phyloP scores from a whole-genome alignment of 2,329 filamentous ascomycete genomes.

The Gnomoniopsis smithogilvyi region DNA sequence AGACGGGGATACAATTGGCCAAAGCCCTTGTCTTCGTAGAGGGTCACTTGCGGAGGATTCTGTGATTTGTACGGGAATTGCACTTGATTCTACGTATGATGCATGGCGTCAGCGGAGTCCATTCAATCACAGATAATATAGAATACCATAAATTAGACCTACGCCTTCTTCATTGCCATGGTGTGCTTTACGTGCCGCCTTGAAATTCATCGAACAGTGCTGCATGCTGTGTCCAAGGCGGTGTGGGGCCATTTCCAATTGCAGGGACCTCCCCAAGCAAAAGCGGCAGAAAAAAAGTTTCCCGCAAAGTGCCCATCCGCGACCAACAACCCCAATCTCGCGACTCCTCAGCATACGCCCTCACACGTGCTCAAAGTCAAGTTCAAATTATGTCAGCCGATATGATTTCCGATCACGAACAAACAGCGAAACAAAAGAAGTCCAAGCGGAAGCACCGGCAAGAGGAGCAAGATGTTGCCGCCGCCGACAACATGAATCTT shows the following conservation, averaged over 20 bases:
- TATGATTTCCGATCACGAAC: constrained; percentile 16
- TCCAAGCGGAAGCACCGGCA: constrained; percentile 19
- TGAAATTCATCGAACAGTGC: too few relatives aligned
- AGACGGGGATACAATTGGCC: too few relatives aligned
- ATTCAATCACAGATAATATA: too few relatives aligned
- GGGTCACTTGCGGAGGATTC: too few relatives aligned
- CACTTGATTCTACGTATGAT: too few relatives aligned
- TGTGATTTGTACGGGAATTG: too few relatives aligned
- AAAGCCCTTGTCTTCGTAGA: too few relatives aligned
- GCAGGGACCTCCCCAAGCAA: neutral
- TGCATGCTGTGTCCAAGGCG: too few relatives aligned
- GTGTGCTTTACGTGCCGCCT: too few relatives aligned
- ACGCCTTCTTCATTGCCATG: too few relatives aligned
- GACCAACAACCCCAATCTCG: neutral
- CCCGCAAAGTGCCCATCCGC: neutral
- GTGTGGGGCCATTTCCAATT: neutral
- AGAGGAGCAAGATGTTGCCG: constrained; percentile 6
- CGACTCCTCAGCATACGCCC: neutral
- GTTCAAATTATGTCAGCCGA: constrained; percentile 7
- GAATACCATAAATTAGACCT: too few relatives aligned
- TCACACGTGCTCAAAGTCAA: neutral
- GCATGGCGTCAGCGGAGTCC: too few relatives aligned
- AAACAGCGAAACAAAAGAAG: constrained; percentile 16
- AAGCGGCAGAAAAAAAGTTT: constrained; percentile 18
- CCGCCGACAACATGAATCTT: constrained; percentile 18